These are phyloP conservation scores for Haplosporangium gracile DNA, from an alignment of 192 early-diverging fungal species.

Conservation along the genomic window DNA sequence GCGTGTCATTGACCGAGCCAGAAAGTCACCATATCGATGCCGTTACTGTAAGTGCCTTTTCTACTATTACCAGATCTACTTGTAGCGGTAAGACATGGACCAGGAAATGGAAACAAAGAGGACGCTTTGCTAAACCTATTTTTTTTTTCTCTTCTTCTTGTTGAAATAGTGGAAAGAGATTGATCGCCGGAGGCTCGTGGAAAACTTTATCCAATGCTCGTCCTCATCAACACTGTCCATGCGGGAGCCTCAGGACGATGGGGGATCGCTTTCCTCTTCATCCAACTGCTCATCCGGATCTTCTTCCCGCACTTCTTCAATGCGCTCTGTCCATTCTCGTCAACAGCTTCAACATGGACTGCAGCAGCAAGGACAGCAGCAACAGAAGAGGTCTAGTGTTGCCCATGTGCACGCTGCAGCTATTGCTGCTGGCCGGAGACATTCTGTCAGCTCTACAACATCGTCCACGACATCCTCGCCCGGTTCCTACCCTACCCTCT, in stretches of 20 bases:
- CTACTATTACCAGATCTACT: not conserved
- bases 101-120: not conserved
- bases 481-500: conserved; percentile 44
- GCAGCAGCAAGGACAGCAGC: conserved; percentile 12
- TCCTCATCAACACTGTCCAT: conserved; percentile 36
- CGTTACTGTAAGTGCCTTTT: conserved; percentile 31
- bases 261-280: conserved; percentile 39
- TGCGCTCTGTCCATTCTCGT: conserved; percentile 8
- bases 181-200: conserved; percentile 55
- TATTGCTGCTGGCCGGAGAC: conserved; percentile 30
- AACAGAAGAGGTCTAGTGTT: not conserved
- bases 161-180: conserved; percentile 53
- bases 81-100: not conserved
- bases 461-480: conserved; percentile 33
- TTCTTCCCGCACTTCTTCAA: conserved; percentile 22
- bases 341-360: conserved; percentile 5
- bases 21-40: conserved; percentile 53
- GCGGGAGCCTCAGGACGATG: conserved; percentile 41
- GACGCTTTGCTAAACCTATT: not conserved
- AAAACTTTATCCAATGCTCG: conserved; percentile 59
- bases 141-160: not conserved
- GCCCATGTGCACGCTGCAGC: conserved; percentile 31
- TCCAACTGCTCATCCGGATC: conserved; percentile 31
- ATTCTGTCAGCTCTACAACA: conserved; percentile 30
- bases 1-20: conserved; percentile 39